Evolutionary conservation across 2,329 filamentous ascomycete genomes (phyloP).

Genomic region (Aspergillus japonicus): DNA sequence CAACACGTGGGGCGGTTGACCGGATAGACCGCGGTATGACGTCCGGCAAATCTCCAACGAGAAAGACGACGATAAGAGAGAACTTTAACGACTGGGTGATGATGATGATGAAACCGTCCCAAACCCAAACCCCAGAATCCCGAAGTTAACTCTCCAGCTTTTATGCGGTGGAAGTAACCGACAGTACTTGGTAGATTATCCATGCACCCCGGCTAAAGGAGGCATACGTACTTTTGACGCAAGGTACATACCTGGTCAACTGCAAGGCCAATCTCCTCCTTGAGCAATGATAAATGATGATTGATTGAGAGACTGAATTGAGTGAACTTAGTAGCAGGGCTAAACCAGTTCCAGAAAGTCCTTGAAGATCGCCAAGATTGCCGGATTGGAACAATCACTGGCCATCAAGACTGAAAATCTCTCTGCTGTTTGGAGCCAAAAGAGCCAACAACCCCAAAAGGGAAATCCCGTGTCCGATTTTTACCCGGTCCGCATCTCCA

Average conservation of each 20-base stretch:
- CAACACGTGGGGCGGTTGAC: constrained; percentile 21
- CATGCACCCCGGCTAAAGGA: background rate
- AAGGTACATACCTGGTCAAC: background rate
- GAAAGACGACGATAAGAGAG: constrained; percentile 1
- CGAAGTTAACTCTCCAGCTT: no score
- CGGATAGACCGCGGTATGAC: constrained; percentile 22
- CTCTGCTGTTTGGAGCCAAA: no score
- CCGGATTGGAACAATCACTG: background rate
- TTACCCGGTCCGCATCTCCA: constrained; percentile 19
- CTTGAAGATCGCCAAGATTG: background rate
- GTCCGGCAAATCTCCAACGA: constrained; percentile 15
- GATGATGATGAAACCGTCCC: constrained; percentile 16
- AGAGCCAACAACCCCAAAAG: background rate
- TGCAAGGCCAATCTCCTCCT: background rate
- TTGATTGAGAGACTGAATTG: background rate
- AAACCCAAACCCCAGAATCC: background rate
- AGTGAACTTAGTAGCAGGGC: background rate
- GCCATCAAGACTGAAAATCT: no score
- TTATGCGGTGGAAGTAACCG: no score
- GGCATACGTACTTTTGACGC: constrained; percentile 6
- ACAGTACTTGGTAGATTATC: no score
- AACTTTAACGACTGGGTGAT: constrained; percentile 10
- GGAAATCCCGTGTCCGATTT: constrained; percentile 12
- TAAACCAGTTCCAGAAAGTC: background rate
- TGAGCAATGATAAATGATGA: background rate